Base-by-base conservation (phyloP, 768 basidiomycete species). In the Russula ochroleuca region DNA sequence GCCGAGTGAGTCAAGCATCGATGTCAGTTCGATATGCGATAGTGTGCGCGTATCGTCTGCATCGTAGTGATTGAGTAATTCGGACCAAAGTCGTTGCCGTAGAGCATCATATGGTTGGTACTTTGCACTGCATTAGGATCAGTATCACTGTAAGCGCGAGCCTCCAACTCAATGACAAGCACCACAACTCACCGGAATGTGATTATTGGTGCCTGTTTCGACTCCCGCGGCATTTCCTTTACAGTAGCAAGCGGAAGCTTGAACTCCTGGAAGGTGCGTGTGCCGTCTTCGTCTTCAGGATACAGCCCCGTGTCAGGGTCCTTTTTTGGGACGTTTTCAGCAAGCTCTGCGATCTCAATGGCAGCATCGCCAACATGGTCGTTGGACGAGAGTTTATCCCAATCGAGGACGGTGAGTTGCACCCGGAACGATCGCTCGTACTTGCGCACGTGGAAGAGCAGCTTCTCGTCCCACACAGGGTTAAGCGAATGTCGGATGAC, bases 1-100 rank as follows among this genome's bases (percentile, higher is more conserved):
- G 5, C 94, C 94, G 41, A 99, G 86, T 2, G 95, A 96, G 76
- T 98, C 96, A 48, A 99, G 87, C 91, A 98, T 94, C 13, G 91
- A 91, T 0, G 89, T 91, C 37, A 97, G 80, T 74, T 98, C 97
- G 60, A 95, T 77, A 65, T 87, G 86, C 0, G 92, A 94, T 45
- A 95, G 75, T 1, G 81, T 73, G 23, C 77, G 77, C 0, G 86
- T 89, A 65, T 94, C 91, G 73, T 95, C 94, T 0, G 86, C 82
- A 69, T 97, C 95, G 75, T 98, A 98, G 68, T 95, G 90, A 56
- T 83, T 83, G 45, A 96, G 81, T 73, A 92, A 94, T 67, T 90
- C 86, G 2, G 85, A 79, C 94, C 94, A 97, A 79, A 95, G 94
- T 2, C 83, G 84, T 70, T 94, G 92, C 0, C 93, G 89, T 10